Evolutionary conservation across 306 rosid species (phyloP).

Genomic region (Prunus fruticosa): DNA sequence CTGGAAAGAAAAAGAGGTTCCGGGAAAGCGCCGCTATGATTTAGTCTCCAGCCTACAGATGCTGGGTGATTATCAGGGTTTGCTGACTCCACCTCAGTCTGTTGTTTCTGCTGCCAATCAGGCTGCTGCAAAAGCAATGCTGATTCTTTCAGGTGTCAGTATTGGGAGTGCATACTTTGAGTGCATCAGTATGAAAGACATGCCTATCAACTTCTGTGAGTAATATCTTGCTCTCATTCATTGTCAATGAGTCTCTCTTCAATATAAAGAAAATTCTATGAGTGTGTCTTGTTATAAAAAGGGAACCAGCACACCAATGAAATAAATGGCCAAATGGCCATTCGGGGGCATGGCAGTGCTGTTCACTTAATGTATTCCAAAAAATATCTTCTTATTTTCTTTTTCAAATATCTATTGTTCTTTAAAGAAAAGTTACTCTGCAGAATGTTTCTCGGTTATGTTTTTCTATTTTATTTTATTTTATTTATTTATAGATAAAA

Average conservation of each 20-base stretch:
- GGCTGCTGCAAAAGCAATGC: constrained; percentile 90
- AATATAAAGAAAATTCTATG: background rate
- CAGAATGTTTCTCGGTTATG: too few relatives aligned
- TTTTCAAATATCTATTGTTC: background rate
- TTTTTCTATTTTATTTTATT: too few relatives aligned
- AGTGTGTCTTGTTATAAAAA: background rate
- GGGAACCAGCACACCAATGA: background rate
- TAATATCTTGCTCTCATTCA: constrained; percentile 22
- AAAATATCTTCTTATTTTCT: background rate
- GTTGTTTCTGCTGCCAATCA: constrained; percentile 74
- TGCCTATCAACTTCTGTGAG: constrained; percentile 81
- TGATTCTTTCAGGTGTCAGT: constrained; percentile 69
- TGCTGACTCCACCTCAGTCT: constrained; percentile 80
- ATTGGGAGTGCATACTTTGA: constrained; percentile 74
- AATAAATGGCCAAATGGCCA: background rate
- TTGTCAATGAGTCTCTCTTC: constrained; percentile 5
- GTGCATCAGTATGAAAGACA: constrained; percentile 62
- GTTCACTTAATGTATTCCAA: background rate
- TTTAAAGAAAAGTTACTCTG: background rate
- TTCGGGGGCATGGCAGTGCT: background rate
- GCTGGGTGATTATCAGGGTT: constrained; percentile 80
- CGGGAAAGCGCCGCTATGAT: constrained; percentile 57
- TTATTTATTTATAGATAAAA: background rate
- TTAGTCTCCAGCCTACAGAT: constrained; percentile 75
- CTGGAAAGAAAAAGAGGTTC: constrained; percentile 59